phyloP scores from a whole-genome alignment of 2,329 filamentous ascomycete species.

The Furcasterigmium furcatum region DNA sequence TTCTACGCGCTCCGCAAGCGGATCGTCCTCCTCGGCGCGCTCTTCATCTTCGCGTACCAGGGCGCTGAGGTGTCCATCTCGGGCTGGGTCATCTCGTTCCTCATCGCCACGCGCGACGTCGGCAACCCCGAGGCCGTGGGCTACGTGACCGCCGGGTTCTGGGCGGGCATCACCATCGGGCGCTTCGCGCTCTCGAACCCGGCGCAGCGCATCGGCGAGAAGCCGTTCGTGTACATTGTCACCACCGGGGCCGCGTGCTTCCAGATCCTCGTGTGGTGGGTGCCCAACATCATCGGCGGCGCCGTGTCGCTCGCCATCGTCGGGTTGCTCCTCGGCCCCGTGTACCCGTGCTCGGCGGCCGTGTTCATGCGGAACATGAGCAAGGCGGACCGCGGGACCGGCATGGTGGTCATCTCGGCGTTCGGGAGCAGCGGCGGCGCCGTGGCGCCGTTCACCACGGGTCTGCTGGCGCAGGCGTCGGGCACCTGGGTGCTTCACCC shows the following conservation, averaged over 20 bases:
- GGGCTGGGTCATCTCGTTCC: slow-evolving; percentile 83
- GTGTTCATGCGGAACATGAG: slow-evolving; percentile 61
- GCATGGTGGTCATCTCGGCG: slow-evolving; percentile 65
- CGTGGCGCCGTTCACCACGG: slow-evolving; percentile 63
- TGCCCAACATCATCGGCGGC: slow-evolving; percentile 71
- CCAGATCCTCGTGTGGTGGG: slow-evolving; percentile 74
- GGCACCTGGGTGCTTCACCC: slow-evolving; percentile 65
- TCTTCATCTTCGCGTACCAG: slow-evolving; percentile 86
- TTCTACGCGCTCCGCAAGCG: slow-evolving; percentile 45
- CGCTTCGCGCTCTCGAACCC: slow-evolving; percentile 68
- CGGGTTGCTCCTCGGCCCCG: slow-evolving; percentile 72
- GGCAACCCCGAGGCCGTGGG: slow-evolving; percentile 70
- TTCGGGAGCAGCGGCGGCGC: slow-evolving; percentile 69
- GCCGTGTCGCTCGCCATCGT: slow-evolving; percentile 67
- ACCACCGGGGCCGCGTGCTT: slow-evolving; percentile 61
- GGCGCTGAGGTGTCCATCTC: slow-evolving; percentile 81
- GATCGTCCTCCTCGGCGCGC: slow-evolving; percentile 68
- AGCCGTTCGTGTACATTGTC: slow-evolving; percentile 61
- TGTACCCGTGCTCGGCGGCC: slow-evolving; percentile 71
- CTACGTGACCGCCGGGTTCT: slow-evolving; percentile 73
- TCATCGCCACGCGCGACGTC: slow-evolving; percentile 64
- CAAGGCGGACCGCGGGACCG: slow-evolving; percentile 56
- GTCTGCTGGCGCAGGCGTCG: slow-evolving; percentile 57
- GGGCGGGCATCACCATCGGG: slow-evolving; percentile 73
- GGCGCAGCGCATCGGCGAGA: slow-evolving; percentile 68